Evolutionary conservation across 345 rosid species (phyloP).

Genomic region (Corymbia maculata): DNA sequence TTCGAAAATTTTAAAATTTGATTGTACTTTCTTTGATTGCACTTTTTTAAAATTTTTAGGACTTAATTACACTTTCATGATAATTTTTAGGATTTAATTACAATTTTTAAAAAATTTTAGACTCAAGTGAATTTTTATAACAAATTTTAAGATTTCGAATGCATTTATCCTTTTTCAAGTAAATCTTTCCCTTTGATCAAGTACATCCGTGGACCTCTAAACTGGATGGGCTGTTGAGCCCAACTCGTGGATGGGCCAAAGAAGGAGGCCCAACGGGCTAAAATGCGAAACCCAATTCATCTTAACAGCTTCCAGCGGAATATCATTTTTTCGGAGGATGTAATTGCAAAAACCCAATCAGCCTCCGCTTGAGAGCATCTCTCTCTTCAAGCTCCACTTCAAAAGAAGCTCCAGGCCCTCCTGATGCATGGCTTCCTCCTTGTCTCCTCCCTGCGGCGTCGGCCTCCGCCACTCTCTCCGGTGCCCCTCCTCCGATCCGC

Average conservation of each 20-base stretch:
- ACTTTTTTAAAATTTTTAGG: no score
- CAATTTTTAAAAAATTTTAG: no score
- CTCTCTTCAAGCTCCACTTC: background rate
- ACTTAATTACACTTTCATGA: no score
- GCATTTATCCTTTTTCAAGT: no score
- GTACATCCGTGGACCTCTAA: background rate
- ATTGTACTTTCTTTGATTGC: no score
- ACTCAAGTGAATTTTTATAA: no score
- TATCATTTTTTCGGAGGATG: background rate
- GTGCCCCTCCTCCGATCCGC: background rate
- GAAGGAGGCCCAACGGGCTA: background rate
- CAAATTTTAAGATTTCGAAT: no score
- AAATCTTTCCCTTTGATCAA: background rate
- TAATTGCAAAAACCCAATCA: background rate
- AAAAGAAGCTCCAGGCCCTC: background rate
- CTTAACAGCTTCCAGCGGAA: fast-evolving
- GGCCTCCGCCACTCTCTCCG: background rate
- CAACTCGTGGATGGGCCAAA: background rate
- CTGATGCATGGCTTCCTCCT: constrained; percentile 2
- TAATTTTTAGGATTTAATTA: no score
- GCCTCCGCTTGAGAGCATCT: background rate
- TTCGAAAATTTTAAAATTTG: no score
- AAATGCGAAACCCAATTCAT: background rate
- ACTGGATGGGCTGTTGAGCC: background rate
- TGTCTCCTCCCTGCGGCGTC: background rate